phyloP scores from a whole-genome alignment of 192 early-diverging fungal genomes.

The Umbelopsis ramanniana region DNA sequence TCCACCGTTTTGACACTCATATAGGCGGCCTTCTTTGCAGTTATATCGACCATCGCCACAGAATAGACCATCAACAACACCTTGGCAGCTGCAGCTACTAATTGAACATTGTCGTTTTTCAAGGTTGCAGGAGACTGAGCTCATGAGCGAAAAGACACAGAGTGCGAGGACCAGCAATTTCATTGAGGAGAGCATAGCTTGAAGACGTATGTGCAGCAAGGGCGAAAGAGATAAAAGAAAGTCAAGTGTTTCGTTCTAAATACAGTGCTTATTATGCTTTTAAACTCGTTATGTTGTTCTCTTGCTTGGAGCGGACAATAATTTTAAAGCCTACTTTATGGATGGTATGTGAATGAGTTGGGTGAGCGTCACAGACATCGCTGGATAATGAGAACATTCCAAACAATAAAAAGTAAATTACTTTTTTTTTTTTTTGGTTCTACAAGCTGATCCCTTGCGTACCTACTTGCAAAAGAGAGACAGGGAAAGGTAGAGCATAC shows the following conservation, averaged over 20 bases:
- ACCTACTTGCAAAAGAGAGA: no score
- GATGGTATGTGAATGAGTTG: no score
- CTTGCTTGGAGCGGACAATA: no score
- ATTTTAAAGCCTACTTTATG: no score
- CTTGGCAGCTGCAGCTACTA: background rate
- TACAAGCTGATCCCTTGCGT: no score
- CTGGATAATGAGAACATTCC: no score
- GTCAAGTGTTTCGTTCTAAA: background rate
- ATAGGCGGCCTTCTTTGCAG: background rate
- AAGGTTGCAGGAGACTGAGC: background rate
- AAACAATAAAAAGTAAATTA: no score
- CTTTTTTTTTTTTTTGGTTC: no score
- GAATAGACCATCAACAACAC: background rate
- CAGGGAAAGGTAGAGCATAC: no score
- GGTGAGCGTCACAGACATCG: no score
- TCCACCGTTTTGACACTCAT: background rate
- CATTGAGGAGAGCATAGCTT: background rate
- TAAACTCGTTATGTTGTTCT: no score
- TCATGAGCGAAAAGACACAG: background rate
- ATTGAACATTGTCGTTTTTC: background rate
- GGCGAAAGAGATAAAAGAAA: background rate
- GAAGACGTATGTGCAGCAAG: background rate
- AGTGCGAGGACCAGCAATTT: background rate
- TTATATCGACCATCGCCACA: conserved; percentile 16
- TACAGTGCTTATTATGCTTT: no score